Evolutionary conservation across 495 filamentous ascomycete genomes (phyloP), one percentile per base, ranked within the genome.

Genomic region (Penicillium steckii): DNA sequence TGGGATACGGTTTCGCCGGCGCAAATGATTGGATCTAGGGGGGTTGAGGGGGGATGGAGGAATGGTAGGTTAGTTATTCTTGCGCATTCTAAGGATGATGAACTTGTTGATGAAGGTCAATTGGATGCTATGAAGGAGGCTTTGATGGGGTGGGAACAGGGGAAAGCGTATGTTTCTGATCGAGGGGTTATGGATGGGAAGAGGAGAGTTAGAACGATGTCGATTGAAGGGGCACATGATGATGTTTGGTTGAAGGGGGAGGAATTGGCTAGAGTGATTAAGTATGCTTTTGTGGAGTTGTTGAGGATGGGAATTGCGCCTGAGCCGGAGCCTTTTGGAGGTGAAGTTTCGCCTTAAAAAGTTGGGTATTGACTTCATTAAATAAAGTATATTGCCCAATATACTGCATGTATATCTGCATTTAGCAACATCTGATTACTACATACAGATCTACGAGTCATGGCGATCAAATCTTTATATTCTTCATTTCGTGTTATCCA

Each of bases 151-250:
- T 71, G 58, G 69, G 66, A 54, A 49, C 55, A 48, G 49, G 45
- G 44, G 52, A 50, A 53, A 8, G 53, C 59, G 27, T 41, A 56
- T 26, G 56, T 62, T 55, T 61, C 57, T 3, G 59, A 72, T n/a
- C 45, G 74, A 19, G 50, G 63, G 29, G 27, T 78, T 1, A 53
- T 75, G 35, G 45, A 84, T n/a, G 47, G 59, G 13, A 85, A 82
- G n/a, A 48, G 62, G 57, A 63, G 59, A 7, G 62, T 77, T 6
- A 40, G 74, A n/a, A 40, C 62, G 22, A 42, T 79, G 3, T 50
- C 74, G 18, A 53, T 88, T n/a, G 50, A 57, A 8, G 88, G 86
- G 6, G 68, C 59, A n/a, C 88, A 91, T 73, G 79, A 89, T 60
- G 76, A 85, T 41, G 66, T 83, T 2, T 85, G 82, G 74, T 55